A percentile compares a stretch with the other conserved stretches of the same genome.
Conservation (phyloP, 805 yeast genomes). For the Cyberlindnera misumaiensis region DNA sequence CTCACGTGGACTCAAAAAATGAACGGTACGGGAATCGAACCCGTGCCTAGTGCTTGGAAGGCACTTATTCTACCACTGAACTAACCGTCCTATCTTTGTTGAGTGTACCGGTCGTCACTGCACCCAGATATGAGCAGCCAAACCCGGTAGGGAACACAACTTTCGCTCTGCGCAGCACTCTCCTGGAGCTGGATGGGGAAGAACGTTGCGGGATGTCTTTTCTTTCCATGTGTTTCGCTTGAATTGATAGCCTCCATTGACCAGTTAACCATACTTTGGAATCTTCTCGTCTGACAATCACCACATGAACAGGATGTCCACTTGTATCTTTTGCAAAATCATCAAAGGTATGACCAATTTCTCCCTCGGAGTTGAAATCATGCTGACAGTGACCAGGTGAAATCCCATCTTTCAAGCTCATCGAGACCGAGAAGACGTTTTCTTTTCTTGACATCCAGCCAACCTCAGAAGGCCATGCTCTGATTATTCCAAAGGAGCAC, state of each 20-base stretch:
- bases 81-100: constrained; percentile 55
- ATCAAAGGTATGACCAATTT: constrained; percentile 56
- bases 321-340: constrained; percentile 90
- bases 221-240: no score
- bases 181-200: no score
- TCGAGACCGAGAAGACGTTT: constrained; percentile 75
- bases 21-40: constrained; percentile 90
- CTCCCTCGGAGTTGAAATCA: neutral
- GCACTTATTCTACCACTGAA: constrained; percentile 86
- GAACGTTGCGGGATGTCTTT: no score
- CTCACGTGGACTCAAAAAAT: constrained; percentile 18
- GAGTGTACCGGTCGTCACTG: no score
- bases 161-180: no score
- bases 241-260: neutral
- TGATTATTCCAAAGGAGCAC: constrained; percentile 88
- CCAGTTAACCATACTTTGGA: neutral
- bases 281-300: neutral
- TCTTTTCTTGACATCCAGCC: constrained; percentile 95
- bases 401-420: constrained; percentile 85
- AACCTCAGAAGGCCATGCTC: constrained; percentile 79
- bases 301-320: constrained; percentile 20
- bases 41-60: constrained; percentile 89
- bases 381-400: constrained; percentile 50
- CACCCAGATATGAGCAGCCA: no score
- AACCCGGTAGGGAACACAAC: no score